These are phyloP conservation scores for Ogataea glucozyma DNA, from an alignment of 805 yeast genomes.

Conservation along the genomic window DNA sequence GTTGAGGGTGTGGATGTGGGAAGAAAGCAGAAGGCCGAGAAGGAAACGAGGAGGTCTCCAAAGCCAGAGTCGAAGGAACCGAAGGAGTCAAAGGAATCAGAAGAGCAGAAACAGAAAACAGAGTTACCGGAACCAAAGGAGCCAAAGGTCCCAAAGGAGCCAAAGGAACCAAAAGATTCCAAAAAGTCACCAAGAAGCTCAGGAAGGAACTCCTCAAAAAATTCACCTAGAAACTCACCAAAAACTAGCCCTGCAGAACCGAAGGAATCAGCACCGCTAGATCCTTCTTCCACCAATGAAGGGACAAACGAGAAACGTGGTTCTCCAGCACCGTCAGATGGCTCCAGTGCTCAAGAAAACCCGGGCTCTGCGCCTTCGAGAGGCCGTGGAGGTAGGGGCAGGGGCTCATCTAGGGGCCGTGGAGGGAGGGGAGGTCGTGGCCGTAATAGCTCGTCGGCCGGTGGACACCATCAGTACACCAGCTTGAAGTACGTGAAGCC, in stretches of 20 bases:
- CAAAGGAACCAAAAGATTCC: neutral
- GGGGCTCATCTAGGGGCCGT: neutral
- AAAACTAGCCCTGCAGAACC: neutral
- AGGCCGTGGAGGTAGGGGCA: neutral
- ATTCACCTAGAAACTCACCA: neutral
- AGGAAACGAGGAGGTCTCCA: too few species aligned
- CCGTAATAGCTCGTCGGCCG: neutral
- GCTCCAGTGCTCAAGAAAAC: too few species aligned
- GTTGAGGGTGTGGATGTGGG: neutral
- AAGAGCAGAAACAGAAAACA: neutral
- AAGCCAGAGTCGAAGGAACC: too few species aligned
- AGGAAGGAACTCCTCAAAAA: neutral
- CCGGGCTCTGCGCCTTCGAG: too few species aligned
- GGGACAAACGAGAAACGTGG: too few species aligned
- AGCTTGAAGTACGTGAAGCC: conserved; percentile 30
- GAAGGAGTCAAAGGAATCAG: neutral
- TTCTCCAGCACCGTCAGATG: too few species aligned
- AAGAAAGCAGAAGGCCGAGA: neutral
- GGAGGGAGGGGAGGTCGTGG: conserved; percentile 18
- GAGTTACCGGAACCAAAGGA: neutral
- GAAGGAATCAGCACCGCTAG: neutral
- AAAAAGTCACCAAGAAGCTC: neutral
- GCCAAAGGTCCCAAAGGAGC: neutral
- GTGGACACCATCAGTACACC: conserved; percentile 14
- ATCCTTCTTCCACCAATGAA: neutral